These are phyloP conservation scores for Rhodotorula sp. DNA, from an alignment of 1,284 basidiomycete species.

Conservation along the genomic window DNA sequence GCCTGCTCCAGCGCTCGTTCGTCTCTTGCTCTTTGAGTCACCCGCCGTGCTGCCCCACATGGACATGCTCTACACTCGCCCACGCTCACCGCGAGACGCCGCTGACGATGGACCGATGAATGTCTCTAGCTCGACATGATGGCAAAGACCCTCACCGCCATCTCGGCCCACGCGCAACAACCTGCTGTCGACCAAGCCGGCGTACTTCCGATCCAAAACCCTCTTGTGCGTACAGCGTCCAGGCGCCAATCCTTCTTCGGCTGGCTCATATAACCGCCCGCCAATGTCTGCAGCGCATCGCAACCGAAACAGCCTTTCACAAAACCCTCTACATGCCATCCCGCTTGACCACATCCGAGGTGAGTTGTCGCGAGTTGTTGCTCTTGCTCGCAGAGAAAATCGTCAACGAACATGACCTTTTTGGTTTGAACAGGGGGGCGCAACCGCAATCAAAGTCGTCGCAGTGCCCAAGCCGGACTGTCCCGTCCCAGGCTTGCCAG, in stretches of 20 bases:
- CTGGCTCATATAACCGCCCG: not conserved
- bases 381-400: too few species aligned
- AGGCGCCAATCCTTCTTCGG: not conserved
- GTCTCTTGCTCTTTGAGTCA: not conserved
- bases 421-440: slow-evolving; percentile 12
- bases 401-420: too few species aligned
- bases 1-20: slow-evolving; percentile 15
- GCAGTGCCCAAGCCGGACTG: slow-evolving; percentile 31
- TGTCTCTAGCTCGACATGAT: slow-evolving; percentile 23
- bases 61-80: not conserved
- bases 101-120: not conserved
- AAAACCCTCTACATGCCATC: slow-evolving; percentile 41
- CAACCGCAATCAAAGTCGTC: slow-evolving; percentile 39
- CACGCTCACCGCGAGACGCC: not conserved
- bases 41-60: not conserved
- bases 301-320: slow-evolving; percentile 26
- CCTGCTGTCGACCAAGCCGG: not conserved
- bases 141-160: slow-evolving; percentile 27
- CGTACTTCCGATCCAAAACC: slow-evolving; percentile 28
- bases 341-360: slow-evolving; percentile 28
- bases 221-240: slow-evolving; percentile 8
- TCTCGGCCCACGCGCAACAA: not conserved
- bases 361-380: not conserved
- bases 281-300: slow-evolving; percentile 15
- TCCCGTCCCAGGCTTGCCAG: slow-evolving; percentile 34